phyloP scores from a whole-genome alignment of 2,329 filamentous ascomycete species.

The Fusarium keratoplasticum region DNA sequence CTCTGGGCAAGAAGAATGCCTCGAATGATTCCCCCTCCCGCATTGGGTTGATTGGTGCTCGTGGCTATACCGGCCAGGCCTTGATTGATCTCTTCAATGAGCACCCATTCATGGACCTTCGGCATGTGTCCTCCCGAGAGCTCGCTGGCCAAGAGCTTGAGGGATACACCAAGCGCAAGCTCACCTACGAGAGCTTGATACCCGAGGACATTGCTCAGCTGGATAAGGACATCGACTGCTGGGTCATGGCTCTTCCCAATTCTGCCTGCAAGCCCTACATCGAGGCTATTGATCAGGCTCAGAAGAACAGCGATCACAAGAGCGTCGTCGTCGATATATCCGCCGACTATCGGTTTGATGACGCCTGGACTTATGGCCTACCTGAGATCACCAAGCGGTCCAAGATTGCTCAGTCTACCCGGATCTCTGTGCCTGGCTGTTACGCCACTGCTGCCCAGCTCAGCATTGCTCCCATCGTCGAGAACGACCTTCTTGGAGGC shows the following conservation, averaged over 20 bases:
- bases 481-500: not conserved
- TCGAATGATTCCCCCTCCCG: constrained; percentile 83
- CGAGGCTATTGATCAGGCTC: constrained; percentile 73
- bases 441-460: not conserved
- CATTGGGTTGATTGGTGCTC: constrained; percentile 88
- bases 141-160: constrained; percentile 86
- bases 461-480: not conserved
- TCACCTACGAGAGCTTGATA: constrained; percentile 91
- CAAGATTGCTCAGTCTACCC: not conserved
- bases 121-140: constrained; percentile 93
- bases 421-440: not conserved
- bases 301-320: constrained; percentile 55
- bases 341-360: constrained; percentile 92
- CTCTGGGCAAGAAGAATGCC: constrained; percentile 87
- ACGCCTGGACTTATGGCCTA: constrained; percentile 48
- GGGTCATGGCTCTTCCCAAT: constrained; percentile 98
- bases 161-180: constrained; percentile 90
- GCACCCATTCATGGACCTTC: constrained; percentile 90
- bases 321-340: constrained; percentile 92
- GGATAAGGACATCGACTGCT: constrained; percentile 90
- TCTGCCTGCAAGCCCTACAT: constrained; percentile 95
- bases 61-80: constrained; percentile 93
- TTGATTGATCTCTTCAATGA: constrained; percentile 87
- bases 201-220: constrained; percentile 88
- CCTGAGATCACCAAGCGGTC: not conserved